These are phyloP conservation scores for Daucus carota DNA, from an alignment of 129 eudicot species.

Conservation along the genomic window DH1_v3.0 NC_030388.2:2099001-2099500, in stretches of 20 bases:
- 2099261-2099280: not conserved
- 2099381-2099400: not conserved
- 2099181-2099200: not conserved
- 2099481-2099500: not conserved
- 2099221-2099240: not conserved
- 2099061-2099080: conserved; percentile 91
- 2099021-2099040: conserved; percentile 82
- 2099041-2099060: conserved; percentile 82
- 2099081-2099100: conserved; percentile 92
- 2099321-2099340: not conserved
- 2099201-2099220: not conserved
- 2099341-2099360: not conserved
- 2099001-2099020: conserved; percentile 98
- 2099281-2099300: not conserved
- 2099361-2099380: not conserved
- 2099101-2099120: conserved; percentile 99
- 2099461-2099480: not conserved
- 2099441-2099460: not conserved
- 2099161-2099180: not conserved
- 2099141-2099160: not conserved
- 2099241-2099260: not conserved
- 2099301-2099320: not conserved
- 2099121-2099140: conserved; percentile 55
- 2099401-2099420: not conserved
- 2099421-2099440: not conserved